Evolutionary conservation across 2,329 filamentous ascomycete species (phyloP).

Genomic region (Exserohilum turcica): DNA sequence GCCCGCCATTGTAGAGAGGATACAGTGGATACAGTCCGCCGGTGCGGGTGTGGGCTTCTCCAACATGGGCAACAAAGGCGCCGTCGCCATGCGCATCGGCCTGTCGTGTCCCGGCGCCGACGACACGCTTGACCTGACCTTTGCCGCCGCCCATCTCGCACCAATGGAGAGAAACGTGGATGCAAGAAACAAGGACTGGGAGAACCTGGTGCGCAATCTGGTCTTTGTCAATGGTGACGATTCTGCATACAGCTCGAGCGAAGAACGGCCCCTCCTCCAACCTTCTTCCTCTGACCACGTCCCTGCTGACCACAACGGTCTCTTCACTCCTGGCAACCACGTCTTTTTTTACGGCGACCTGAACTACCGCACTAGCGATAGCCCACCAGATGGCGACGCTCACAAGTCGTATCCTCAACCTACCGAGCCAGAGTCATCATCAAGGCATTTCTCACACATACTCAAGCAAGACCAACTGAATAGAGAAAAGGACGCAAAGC

Average conservation of each 20-base stretch:
- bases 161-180: constrained; percentile 81
- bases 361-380: constrained; percentile 85
- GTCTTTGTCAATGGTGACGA: constrained; percentile 65
- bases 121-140: constrained; percentile 70
- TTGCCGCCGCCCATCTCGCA: constrained; percentile 85
- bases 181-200: constrained; percentile 86
- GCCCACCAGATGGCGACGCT: constrained; percentile 65
- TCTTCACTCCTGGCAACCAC: constrained; percentile 77
- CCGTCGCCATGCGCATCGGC: constrained; percentile 75
- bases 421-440: constrained; percentile 55
- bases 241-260: constrained; percentile 35
- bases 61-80: constrained; percentile 95
- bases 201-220: constrained; percentile 76
- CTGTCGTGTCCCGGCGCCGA: constrained; percentile 55
- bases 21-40: constrained; percentile 73
- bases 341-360: constrained; percentile 90
- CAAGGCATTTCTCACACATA: constrained; percentile 67
- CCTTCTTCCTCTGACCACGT: constrained; percentile 21
- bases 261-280: constrained; percentile 42
- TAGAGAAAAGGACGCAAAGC: constrained; percentile 69
- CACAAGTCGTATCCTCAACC: constrained; percentile 66
- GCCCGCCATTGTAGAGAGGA: constrained; percentile 59
- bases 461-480: constrained; percentile 79
- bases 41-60: constrained; percentile 83
- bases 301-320: constrained; percentile 58